Percentiles rank a stretch among this genome's conserved stretches.
Conservation (phyloP, 2,329 filamentous ascomycete species). For the Monosporascus ibericus region DNA sequence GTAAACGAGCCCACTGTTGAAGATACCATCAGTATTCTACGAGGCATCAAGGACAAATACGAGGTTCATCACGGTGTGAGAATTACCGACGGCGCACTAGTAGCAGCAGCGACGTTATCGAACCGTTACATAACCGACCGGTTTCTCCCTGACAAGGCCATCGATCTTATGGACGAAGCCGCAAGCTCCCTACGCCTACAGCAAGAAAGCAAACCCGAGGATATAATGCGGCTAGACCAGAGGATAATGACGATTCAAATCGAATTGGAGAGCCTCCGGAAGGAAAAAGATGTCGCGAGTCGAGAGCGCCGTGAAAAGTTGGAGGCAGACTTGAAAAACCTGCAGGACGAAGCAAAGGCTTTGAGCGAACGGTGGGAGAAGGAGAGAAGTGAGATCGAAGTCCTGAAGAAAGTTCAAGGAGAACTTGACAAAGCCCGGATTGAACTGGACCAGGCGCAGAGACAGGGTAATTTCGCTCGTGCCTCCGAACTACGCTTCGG, state of each 20-base stretch:
- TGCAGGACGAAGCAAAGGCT: conserved; percentile 68
- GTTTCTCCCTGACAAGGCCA: conserved; percentile 94
- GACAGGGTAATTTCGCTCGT: conserved; percentile 79
- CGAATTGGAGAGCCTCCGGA: conserved; percentile 86
- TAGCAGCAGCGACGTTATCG: conserved; percentile 85
- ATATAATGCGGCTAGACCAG: conserved; percentile 86
- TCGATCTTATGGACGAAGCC: conserved; percentile 93
- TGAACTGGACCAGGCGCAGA: conserved; percentile 81
- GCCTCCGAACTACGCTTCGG: conserved; percentile 91
- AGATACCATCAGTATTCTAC: conserved; percentile 89
- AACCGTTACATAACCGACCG: conserved; percentile 97
- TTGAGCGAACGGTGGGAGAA: conserved; percentile 85
- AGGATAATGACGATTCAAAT: conserved; percentile 98
- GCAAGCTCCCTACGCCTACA: conserved; percentile 84
- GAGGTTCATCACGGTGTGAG: conserved; percentile 95
- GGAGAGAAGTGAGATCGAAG: conserved; percentile 78
- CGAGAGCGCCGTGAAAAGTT: conserved; percentile 83
- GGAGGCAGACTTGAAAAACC: conserved; percentile 66
- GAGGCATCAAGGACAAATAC: conserved; percentile 96
- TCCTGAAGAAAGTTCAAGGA: conserved; percentile 79
- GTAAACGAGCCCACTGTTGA: conserved; percentile 89
- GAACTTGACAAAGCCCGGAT: conserved; percentile 81
- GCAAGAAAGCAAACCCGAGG: conserved; percentile 94
- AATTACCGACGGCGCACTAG: conserved; percentile 86
- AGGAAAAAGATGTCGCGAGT: conserved; percentile 87